Evolutionary conservation across 2,329 filamentous ascomycete genomes (phyloP).

Genomic region (Diplodia sapinea): DNA sequence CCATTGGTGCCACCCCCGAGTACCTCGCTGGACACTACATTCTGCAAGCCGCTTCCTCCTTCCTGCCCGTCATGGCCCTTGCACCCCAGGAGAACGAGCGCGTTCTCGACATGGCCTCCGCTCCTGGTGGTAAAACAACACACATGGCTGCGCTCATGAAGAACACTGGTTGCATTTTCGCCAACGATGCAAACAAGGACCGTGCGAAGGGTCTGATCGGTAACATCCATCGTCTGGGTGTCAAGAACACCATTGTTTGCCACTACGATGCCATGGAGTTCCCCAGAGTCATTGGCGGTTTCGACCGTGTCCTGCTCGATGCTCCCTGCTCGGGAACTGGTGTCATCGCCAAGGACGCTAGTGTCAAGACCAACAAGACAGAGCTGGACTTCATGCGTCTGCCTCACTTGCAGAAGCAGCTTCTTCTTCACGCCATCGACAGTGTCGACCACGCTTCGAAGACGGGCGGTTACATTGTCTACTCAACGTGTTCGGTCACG

Average conservation of each 20-base stretch:
- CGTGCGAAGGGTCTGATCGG: slow-evolving; percentile 97
- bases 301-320: slow-evolving; percentile 92
- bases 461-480: slow-evolving; percentile 93
- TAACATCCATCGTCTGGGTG: slow-evolving; percentile 93
- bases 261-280: slow-evolving; percentile 95
- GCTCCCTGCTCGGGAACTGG: slow-evolving; percentile 96
- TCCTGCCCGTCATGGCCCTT: slow-evolving; percentile 96
- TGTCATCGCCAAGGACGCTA: slow-evolving; percentile 95
- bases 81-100: slow-evolving; percentile 92
- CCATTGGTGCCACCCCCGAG: slow-evolving; percentile 92
- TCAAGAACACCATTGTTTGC: slow-evolving; percentile 92
- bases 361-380: slow-evolving; percentile 98
- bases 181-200: slow-evolving; percentile 93
- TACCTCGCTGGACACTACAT: slow-evolving; percentile 98
- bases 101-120: slow-evolving; percentile 91
- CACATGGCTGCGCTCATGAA: slow-evolving; percentile 97
- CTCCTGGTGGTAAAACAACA: slow-evolving; percentile 94
- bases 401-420: slow-evolving; percentile 92
- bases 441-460: slow-evolving; percentile 90
- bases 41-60: slow-evolving; percentile 93
- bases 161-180: slow-evolving; percentile 93
- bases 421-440: slow-evolving; percentile 91
- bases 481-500: slow-evolving; percentile 94
- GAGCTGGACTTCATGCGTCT: slow-evolving; percentile 92
- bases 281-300: slow-evolving; percentile 91